Percentiles rank a stretch among this genome's conserved stretches.
Conservation (phyloP, 345 rosid species). For the Eucalyptus cloeziana region DNA sequence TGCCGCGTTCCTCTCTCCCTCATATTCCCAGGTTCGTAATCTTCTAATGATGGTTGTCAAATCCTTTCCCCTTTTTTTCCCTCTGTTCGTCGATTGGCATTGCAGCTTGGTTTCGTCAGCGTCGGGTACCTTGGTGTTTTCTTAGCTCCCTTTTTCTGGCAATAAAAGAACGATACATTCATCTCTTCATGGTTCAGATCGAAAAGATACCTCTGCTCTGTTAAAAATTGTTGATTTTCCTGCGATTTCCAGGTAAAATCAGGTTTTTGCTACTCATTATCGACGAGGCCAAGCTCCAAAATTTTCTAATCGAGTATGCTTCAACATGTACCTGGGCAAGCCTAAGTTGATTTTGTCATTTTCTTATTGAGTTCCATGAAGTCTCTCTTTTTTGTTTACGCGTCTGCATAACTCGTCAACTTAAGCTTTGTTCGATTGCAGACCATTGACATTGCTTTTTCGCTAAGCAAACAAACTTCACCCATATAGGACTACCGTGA, state of each 20-base stretch:
- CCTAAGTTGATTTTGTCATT: background rate
- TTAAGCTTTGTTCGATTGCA: background rate
- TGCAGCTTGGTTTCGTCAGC: background rate
- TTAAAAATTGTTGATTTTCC: background rate
- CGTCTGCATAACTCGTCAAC: background rate
- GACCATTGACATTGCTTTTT: background rate
- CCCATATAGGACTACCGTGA: background rate
- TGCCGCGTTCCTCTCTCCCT: background rate
- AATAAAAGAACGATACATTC: accelerated
- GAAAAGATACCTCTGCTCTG: background rate
- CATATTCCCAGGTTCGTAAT: background rate
- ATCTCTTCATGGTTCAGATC: background rate
- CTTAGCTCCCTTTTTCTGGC: no score
- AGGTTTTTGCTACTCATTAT: background rate
- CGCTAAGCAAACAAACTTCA: background rate
- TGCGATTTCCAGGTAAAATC: background rate
- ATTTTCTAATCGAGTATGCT: background rate
- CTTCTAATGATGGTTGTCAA: background rate
- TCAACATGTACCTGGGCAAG: background rate
- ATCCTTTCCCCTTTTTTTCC: background rate
- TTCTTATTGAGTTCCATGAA: background rate
- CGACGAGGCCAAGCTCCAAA: background rate
- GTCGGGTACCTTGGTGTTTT: background rate
- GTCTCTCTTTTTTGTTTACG: background rate
- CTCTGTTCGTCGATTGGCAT: background rate